Percentiles rank a stretch among this genome's conserved stretches.
phyloP scores from a whole-genome alignment of 2,329 filamentous ascomycete genomes.

The Microsporum ferrugineum region DNA sequence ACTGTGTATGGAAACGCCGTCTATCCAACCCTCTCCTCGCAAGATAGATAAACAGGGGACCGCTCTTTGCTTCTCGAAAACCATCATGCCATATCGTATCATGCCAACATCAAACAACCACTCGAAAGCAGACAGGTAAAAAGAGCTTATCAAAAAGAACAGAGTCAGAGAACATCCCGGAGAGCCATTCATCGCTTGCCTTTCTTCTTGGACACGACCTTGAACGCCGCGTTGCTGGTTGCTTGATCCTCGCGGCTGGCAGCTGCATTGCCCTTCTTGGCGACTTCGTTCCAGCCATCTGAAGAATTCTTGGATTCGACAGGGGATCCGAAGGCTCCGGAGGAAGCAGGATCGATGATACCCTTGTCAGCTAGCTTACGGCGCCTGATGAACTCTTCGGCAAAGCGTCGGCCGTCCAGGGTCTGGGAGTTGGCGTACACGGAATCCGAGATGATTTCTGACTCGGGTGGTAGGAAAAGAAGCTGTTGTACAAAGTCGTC shows the following conservation, averaged over 20 bases:
- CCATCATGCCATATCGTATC: background rate
- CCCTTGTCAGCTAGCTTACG: conserved; percentile 91
- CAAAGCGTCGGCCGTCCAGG: conserved; percentile 86
- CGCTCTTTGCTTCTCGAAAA: background rate
- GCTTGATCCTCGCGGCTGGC: conserved; percentile 39
- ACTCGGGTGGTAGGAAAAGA: conserved; percentile 62
- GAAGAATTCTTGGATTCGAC: conserved; percentile 38
- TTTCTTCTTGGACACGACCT: conserved; percentile 93
- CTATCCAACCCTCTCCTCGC: background rate
- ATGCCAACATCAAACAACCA: background rate
- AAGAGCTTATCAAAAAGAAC: background rate
- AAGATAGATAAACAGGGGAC: background rate
- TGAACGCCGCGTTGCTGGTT: conserved; percentile 54
- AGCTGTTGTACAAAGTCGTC: conserved; percentile 71
- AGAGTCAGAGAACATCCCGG: background rate
- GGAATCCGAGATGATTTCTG: conserved; percentile 74
- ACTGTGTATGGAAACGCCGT: conserved; percentile 1
- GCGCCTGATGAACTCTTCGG: conserved; percentile 84
- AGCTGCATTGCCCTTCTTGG: conserved; percentile 65
- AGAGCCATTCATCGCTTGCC: conserved; percentile 50
- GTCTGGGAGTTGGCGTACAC: conserved; percentile 80
- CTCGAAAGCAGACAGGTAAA: background rate
- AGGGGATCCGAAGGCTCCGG: conserved; percentile 36
- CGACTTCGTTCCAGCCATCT: conserved; percentile 90
- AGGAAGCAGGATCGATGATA: conserved; percentile 55